phyloP scores from a whole-genome alignment of 2,329 filamentous ascomycete species.

The Didymella arachidicola region DNA sequence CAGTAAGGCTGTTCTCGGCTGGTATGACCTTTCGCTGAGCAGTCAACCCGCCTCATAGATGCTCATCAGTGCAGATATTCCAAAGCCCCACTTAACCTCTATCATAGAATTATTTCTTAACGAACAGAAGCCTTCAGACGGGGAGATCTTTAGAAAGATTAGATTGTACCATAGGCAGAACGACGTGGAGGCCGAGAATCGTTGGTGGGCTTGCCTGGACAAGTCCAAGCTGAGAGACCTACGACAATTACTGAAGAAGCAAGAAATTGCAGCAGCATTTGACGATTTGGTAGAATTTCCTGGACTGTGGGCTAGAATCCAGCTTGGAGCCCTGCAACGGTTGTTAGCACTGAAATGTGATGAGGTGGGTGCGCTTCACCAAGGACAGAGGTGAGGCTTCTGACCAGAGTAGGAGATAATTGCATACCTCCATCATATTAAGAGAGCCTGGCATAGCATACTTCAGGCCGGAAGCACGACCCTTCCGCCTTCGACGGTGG shows the following conservation, averaged over 20 bases:
- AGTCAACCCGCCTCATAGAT: neutral
- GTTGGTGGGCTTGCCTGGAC: slow-evolving; percentile 29
- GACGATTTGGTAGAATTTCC: slow-evolving; percentile 29
- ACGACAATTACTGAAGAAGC: slow-evolving; percentile 23
- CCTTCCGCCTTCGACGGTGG: slow-evolving; percentile 15
- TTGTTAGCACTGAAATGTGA: slow-evolving; percentile 31
- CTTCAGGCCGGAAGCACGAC: slow-evolving; percentile 14
- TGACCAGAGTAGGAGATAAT: slow-evolving; percentile 23
- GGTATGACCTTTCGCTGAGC: slow-evolving; percentile 4
- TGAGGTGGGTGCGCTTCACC: slow-evolving; percentile 22
- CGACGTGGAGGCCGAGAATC: slow-evolving; percentile 19
- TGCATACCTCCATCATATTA: slow-evolving; percentile 24
- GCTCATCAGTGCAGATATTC: slow-evolving; percentile 14
- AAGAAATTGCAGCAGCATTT: slow-evolving; percentile 23
- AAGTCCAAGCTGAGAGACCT: slow-evolving; percentile 33
- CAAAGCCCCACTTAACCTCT: slow-evolving; percentile 11
- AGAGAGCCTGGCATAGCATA: slow-evolving; percentile 19
- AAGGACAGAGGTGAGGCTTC: slow-evolving; percentile 4
- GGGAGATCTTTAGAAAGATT: slow-evolving; percentile 35
- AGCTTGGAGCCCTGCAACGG: slow-evolving; percentile 30
- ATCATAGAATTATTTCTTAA: slow-evolving; percentile 25
- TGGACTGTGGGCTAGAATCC: slow-evolving; percentile 28
- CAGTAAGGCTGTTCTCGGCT: slow-evolving; percentile 29
- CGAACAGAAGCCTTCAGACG: slow-evolving; percentile 28
- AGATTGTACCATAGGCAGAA: slow-evolving; percentile 23